Evolutionary conservation across 768 basidiomycete species (phyloP).

Genomic region (Boletellus emodensis): DNA sequence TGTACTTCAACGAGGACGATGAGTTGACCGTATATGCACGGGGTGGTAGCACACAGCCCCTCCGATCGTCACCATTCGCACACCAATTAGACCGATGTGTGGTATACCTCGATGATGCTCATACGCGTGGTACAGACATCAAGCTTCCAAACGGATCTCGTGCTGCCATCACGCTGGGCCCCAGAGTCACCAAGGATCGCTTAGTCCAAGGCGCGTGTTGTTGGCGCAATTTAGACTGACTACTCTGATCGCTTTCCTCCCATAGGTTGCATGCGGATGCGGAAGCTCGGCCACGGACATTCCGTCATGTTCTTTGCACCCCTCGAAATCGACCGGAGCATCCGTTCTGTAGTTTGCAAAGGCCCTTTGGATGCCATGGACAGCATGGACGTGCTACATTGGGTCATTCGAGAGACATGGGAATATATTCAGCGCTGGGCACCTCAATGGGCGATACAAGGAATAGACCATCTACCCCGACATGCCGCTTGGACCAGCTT

Average conservation of each 20-base stretch:
- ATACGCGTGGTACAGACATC: constrained; percentile 34
- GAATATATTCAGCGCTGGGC: constrained; percentile 34
- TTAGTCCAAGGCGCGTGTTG: no score
- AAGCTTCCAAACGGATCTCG: constrained; percentile 20
- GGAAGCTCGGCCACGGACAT: constrained; percentile 42
- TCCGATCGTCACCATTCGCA: neutral
- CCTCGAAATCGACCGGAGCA: constrained; percentile 33
- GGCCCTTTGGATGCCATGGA: neutral
- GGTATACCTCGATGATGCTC: constrained; percentile 33
- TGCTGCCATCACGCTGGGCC: no score
- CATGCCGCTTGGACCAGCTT: neutral
- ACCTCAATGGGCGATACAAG: constrained; percentile 39
- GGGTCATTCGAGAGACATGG: constrained; percentile 42
- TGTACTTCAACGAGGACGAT: neutral
- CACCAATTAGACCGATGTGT: constrained; percentile 27
- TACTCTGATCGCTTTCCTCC: neutral
- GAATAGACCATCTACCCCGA: constrained; percentile 6
- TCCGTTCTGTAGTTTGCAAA: constrained; percentile 26
- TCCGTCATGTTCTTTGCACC: constrained; percentile 44
- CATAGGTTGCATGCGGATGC: constrained; percentile 50
- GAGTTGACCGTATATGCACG: neutral
- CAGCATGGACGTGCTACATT: constrained; percentile 34
- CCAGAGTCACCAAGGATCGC: no score
- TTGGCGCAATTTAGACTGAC: neutral
- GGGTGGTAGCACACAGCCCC: neutral